A percentile compares a stretch with the other conserved stretches of the same genome.
Conservation (phyloP, 1,284 basidiomycete genomes). For the Pseudozyma thailandica region DNA sequence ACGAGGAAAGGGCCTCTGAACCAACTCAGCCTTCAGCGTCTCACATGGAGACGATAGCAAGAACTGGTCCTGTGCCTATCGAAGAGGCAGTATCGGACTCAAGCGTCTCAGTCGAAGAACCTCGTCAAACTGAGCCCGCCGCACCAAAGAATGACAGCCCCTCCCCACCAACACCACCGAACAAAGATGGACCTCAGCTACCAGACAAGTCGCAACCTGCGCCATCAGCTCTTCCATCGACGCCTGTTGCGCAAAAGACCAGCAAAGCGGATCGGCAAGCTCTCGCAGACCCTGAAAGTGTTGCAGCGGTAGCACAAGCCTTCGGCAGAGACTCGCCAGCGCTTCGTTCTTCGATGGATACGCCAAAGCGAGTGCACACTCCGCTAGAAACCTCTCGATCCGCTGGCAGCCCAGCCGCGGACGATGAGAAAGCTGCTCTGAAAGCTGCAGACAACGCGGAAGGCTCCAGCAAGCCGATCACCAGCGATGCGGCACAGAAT, state of each 20-base stretch:
- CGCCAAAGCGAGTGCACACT: slow-evolving; percentile 20
- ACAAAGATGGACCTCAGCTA: slow-evolving; percentile 19
- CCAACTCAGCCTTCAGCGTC: background rate
- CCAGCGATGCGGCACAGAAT: background rate
- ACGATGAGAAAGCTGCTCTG: slow-evolving; percentile 2
- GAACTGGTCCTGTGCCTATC: background rate
- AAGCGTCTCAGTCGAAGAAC: background rate
- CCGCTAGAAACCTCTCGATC: slow-evolving; percentile 3
- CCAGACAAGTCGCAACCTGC: slow-evolving; percentile 5
- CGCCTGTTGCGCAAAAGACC: slow-evolving; percentile 5
- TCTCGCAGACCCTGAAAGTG: slow-evolving; percentile 42
- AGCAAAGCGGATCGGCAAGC: slow-evolving; percentile 15
- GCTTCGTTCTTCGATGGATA: slow-evolving; percentile 27
- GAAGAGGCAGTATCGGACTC: background rate
- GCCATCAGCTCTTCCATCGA: background rate
- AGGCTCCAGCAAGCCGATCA: background rate
- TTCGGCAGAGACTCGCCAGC: slow-evolving; percentile 47
- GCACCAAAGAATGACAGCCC: slow-evolving; percentile 3
- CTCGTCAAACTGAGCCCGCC: background rate
- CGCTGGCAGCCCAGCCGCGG: background rate
- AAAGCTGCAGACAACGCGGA: background rate
- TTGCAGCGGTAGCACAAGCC: slow-evolving; percentile 53
- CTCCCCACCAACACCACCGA: slow-evolving; percentile 17
- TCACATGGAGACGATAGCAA: background rate
- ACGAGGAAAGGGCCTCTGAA: background rate